Base-by-base conservation (phyloP, 257 asterid genomes). In the Plantago major region DNA sequence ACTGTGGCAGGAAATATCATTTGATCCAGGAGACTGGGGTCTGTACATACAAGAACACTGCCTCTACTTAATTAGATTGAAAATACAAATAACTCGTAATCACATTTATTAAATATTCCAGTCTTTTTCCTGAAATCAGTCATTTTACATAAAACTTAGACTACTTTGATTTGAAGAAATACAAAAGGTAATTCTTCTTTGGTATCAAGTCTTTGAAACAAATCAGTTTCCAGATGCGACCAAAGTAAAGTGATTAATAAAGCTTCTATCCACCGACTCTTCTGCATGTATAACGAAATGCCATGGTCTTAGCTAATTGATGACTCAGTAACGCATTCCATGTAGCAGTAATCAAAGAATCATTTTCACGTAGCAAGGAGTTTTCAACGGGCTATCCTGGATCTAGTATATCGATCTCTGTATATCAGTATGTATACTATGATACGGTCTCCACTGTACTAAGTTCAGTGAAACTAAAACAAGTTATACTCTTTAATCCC, bases 251-350 rank as follows among this genome's bases (percentile, higher is more conserved):
- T 42, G n/a, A 42, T 22, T 51, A 16, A 13, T 38, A 52, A 52
- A 44, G 58, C 61, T 46, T 42, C 18, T 51, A 3, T 1, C 42
- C 22, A 50, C 61, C 15, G 52, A 18, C 42, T 52, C 22, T 37
- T 22, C 7, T n/a, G n/a, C 63, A 37, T 10, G 37, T 50, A 65
- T n/a, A 30, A 65, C 12, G 63, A 55, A 65, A 55, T 65, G 33
- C 3, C 55, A 46, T 46, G 46, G 11, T 55, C 43, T 43, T 7
- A 47, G 37, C 19, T 19, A 45, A 37, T 11, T 40, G 37, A 28
- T 42, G 16, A 15, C 45, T 19, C 10, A 45, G 44, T 5, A 45
- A 15, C 17, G 26, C 11, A 30, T 46, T 22, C 46, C 37, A 59
- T 18, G 46, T 44, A 55, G 30, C 7, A 52, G 11, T 12, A 30